Evolutionary conservation across 148 eudicot genomes (phyloP).

Genomic region (Rhododendron ovatum): DNA sequence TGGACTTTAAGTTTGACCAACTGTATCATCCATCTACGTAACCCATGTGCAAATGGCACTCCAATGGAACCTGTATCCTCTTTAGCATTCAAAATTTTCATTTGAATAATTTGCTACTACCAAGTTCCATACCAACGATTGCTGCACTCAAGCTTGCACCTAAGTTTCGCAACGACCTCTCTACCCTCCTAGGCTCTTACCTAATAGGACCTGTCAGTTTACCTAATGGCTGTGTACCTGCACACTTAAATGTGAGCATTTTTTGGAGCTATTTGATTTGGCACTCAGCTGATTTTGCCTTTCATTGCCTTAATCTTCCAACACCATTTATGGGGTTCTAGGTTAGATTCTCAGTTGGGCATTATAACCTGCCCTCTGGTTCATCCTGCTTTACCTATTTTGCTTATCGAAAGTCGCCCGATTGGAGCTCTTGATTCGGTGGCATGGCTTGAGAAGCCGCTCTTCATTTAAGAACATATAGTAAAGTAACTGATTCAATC

Average conservation of each 20-base stretch:
- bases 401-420: background rate
- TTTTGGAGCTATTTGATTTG: background rate
- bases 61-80: background rate
- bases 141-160: background rate
- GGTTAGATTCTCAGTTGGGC: background rate
- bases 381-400: background rate
- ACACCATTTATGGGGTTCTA: background rate
- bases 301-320: background rate
- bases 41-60: background rate
- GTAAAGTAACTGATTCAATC: background rate
- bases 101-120: background rate
- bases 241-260: background rate
- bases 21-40: background rate
- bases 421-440: background rate
- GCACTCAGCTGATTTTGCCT: background rate
- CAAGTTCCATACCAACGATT: background rate
- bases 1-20: background rate
- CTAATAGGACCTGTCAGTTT: background rate
- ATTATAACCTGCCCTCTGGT: background rate
- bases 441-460: background rate
- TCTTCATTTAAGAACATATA: background rate
- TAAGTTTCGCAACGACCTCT: background rate
- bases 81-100: background rate
- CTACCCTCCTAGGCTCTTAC: background rate
- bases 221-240: background rate